Evolutionary conservation across 805 yeast species (phyloP), one percentile per base, ranked within the genome.

Genomic region (Kregervanrija fluxuum): DNA sequence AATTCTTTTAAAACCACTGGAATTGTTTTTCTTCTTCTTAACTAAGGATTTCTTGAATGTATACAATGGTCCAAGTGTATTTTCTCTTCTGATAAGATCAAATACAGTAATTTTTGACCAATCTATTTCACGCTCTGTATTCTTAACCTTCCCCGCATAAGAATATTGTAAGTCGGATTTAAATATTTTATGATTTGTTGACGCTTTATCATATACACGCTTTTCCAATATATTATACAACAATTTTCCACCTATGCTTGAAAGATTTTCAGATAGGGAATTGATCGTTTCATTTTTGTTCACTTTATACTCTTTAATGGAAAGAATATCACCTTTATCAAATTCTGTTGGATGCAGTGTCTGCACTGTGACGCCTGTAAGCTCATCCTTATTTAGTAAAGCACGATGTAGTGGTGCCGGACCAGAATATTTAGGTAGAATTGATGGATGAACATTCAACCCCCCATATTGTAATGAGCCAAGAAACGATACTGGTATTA

Each of bases 321-420:
- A 61, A 2, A 93, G 59, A 0, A 91, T 74, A 1, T 71, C 67
- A 1, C 99, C 99, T 32, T 67, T 69, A 54, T 93, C 99, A 56
- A 93, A 93, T 57, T 79, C 74, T 1, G 83, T 73, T 0, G 97
- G 96, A 57, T 93, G 96, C 17, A 93, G 64, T 0, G 96, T 86
- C 60, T 93, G 99, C 0, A 93, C 75, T 0, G 96, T 77, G 13
- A 88, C 95, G 0, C 98, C 99, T 0, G 97, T 83, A 13, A 40
- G 47, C 0, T 49, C 33, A 51, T 83, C 89, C 35, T 71, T 70
- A 47, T 84, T 77, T 54, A 90, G 60, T 11, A 93, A 62, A 0
- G 96, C 80, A 48, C 78, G 72, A 49, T 91, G 98, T 4, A 93
- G 65, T 0, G 99, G 99, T 1, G 96, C 83, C 0, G 97, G 81